Evolutionary conservation across 2,329 filamentous ascomycete genomes (phyloP), one percentile per base, ranked within the genome.

Genomic region (Dactylellina drechsleri): DNA sequence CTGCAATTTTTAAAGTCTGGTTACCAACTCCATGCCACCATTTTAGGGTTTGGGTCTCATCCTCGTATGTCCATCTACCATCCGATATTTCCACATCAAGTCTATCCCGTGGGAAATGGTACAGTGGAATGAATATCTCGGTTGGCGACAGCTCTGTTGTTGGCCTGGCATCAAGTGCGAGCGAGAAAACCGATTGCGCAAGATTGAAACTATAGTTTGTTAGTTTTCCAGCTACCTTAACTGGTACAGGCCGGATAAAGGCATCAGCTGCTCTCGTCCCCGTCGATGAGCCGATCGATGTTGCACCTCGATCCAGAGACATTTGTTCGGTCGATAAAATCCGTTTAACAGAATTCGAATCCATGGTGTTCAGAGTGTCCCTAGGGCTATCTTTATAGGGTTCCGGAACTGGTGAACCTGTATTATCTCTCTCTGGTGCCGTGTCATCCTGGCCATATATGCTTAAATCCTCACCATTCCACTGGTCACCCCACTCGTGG

Each of bases 401-500:
- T 20, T 62, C 61, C 6, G 66, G n/a, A 41, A 5, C 6, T 26
- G 75, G 76, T 12, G 47, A 15, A 6, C 28, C 57, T 26, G 57
- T 40, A 45, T 62, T 82, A 57, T 86, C 83, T 36, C 70, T 52
- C 18, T 74, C 70, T 6, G 78, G 76, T 2, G 65, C 72, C 1
- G 88, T 89, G 81, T 99, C 96, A 80, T 99, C 93, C 4, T 88
- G 79, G 0, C 92, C 97, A 80, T 89, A 91, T 65, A 99, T 95
- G 4, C 93, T 97, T 40, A 99, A 83, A 81, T 99, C 95, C 82
- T 99, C 95, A 54, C 95, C 95, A 78, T 99, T 99, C 95, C 95
- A 99, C 77, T 92, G 89, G 79, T 99, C 95, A 65, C 95, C 95
- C 83, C 92, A 90, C 80, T 90, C 85, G 80, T 99, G 95, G 76